phyloP scores from a whole-genome alignment of 768 basidiomycete species.

The Calvatia gigantea region DNA sequence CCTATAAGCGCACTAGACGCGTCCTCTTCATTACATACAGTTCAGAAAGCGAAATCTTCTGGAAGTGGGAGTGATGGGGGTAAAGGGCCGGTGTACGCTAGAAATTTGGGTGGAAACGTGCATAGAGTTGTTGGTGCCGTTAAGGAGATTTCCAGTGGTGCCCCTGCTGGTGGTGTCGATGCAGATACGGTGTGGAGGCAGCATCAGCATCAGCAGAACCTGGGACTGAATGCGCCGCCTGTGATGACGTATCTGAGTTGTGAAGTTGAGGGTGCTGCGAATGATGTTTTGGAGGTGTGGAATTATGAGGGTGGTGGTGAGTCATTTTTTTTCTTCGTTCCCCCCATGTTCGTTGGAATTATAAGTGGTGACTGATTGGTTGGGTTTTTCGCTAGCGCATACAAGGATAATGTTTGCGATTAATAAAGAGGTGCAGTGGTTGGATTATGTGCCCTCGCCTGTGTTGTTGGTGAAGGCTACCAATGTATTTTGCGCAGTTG shows the following conservation, averaged over 20 bases:
- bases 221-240: constrained; percentile 52
- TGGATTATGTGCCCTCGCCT: constrained; percentile 81
- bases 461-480: constrained; percentile 68
- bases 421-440: constrained; percentile 76
- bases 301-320: constrained; percentile 70
- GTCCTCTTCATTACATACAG: constrained; percentile 20
- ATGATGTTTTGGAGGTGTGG: constrained; percentile 69
- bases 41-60: constrained; percentile 51
- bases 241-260: constrained; percentile 58
- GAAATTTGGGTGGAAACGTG: constrained; percentile 71
- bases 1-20: constrained; percentile 51
- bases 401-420: constrained; percentile 65
- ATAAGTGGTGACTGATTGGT: constrained; percentile 6
- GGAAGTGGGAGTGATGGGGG: constrained; percentile 39
- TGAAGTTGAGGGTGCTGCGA: constrained; percentile 55
- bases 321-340: constrained; percentile 22
- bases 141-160: constrained; percentile 48
- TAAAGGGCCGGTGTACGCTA: constrained; percentile 28
- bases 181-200: constrained; percentile 13
- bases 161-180: constrained; percentile 16
- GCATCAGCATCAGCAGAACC: constrained; percentile 21
- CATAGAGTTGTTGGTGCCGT: constrained; percentile 43
- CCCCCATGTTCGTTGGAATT: no score
- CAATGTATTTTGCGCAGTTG: constrained; percentile 66
- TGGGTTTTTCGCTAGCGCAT: constrained; percentile 35